Base-by-base conservation (phyloP, 2,329 filamentous ascomycete genomes). In the Intubia oerlemansii region DNA sequence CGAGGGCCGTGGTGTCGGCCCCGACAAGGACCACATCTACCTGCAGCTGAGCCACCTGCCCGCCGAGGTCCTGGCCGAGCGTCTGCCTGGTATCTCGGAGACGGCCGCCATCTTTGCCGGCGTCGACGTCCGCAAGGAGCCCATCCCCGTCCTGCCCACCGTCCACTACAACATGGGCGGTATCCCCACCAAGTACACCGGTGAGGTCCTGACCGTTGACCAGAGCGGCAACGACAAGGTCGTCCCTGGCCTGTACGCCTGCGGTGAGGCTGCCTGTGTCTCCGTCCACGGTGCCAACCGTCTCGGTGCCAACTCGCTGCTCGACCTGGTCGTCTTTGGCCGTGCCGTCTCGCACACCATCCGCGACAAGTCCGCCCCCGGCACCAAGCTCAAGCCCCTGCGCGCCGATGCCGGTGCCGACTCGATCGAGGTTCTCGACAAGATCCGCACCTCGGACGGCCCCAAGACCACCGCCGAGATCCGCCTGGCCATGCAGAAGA, bases 131-230 rank as follows among this genome's bases (percentile, higher is more conserved):
- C 76, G 73, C 48, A 93, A 92, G 63, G 79, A 93, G 57, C 85
- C 85, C 39, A 95, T 95, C 42, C 85, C 85, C 36, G 85, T 95
- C 40, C 65, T 95, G 37, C 85, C 85, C 33, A 95, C 85, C 25
- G 85, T 93, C 41, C 84, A 98, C 65, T 98, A 98, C 68, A 93
- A 93, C 67, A 98, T 95, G 88, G 85, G 85, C 55, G 85, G 88
- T 66, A 93, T 98, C 42, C 85, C 85, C 29, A 95, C 88, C 41
- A 81, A 80, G 47, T 95, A 92, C 66, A 93, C 81, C 37, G 85
- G 88, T 53, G 82, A 98, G 58, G 88, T 95, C 36, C 56, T 98
- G 41, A 90, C 81, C 12, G 61, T 91, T 29, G 81, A 93, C 42
- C 74, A 78, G 47, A 52, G 68, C 36, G 88, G 88, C 41, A 70